Evolutionary conservation across 2,329 filamentous ascomycete genomes (phyloP), one percentile per base, ranked within the genome.

Genomic region (Talaromyces amestolkiae): DNA sequence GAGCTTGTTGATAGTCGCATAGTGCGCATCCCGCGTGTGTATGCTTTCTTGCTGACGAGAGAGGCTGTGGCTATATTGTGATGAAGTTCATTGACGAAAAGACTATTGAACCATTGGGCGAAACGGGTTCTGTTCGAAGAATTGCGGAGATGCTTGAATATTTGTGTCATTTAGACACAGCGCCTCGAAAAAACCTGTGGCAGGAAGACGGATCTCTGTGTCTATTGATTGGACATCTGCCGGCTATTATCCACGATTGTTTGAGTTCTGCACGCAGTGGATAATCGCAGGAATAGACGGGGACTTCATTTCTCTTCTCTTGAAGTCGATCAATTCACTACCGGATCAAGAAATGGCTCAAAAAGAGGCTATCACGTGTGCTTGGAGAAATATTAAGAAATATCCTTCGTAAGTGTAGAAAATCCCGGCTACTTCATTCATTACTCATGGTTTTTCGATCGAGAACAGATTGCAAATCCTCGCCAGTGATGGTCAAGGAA

Each of bases 141-240:
- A 11, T 49, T 49, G 45, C 19, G 11, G 45, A 49, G 6, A 4
- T 49, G 22, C 45, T 49, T 11, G 19, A 24, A 8, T 49, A 24
- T 49, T n/a, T 66, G 9, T 64, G 51, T 35, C 51, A 66, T 64
- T 61, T 66, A 31, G 51, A 63, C 9, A 67, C 70, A 45, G 69
- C 65, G n/a, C 68, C 67, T 61, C 65, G 68, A 10, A 70, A 72
- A 39, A 67, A 70, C 15, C 7, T 72, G 6, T 71, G 67, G 68
- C 63, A 66, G 43, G 62, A 69, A 58, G 65, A 73, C 66, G 69
- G 71, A 1, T 65, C 66, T 27, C 22, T 70, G 1, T 73, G 66
- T 62, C 66, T 51, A 10, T 72, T 67, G 69, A 73, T 66, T 72
- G 68, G 70, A 67, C 66, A 47, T 71, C 69, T 65, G 68, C 69